These are phyloP conservation scores for Peziza echinospora DNA, from an alignment of 495 filamentous ascomycete species.

Conservation along the genomic window DNA sequence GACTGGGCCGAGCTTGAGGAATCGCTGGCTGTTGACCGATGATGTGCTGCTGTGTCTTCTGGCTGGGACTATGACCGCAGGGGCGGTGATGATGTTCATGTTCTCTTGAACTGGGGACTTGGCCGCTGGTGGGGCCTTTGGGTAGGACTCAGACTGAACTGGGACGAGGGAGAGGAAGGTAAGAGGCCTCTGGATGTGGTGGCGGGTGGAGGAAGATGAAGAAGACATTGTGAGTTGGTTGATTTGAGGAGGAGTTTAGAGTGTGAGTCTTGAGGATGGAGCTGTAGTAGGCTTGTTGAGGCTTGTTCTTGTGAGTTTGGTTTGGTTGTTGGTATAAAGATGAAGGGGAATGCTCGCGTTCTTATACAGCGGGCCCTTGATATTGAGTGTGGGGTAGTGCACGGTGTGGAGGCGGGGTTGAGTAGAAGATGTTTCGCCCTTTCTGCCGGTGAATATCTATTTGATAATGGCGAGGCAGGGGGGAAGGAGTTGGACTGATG, in stretches of 20 bases:
- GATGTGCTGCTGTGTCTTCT: constrained; percentile 12
- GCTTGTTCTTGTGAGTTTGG: neutral
- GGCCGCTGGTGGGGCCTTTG: constrained; percentile 9
- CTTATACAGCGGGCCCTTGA: too few species aligned
- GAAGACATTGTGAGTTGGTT: neutral
- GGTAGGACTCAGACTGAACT: constrained; percentile 17
- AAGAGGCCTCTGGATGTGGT: constrained; percentile 11
- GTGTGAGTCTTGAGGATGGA: neutral
- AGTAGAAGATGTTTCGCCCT: too few species aligned
- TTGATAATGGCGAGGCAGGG: too few species aligned
- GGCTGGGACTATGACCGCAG: constrained; percentile 1
- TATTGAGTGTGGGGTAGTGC: too few species aligned
- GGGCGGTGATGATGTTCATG: constrained; percentile 1
- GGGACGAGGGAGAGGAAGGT: constrained; percentile 17
- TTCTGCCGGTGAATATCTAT: too few species aligned
- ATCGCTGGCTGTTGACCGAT: constrained; percentile 16
- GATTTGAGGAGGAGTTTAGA: neutral
- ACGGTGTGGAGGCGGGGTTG: too few species aligned
- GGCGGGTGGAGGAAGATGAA: neutral
- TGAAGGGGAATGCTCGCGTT: too few species aligned
- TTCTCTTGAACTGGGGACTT: constrained; percentile 2
- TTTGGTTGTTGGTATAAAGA: too few species aligned
- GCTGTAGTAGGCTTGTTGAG: neutral
- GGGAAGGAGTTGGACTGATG: too few species aligned
- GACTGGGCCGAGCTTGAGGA: constrained; percentile 21